Evolutionary conservation across 495 filamentous ascomycete genomes (phyloP), one percentile per base, ranked within the genome.

Genomic region (Evansstolkia leycettana): DNA sequence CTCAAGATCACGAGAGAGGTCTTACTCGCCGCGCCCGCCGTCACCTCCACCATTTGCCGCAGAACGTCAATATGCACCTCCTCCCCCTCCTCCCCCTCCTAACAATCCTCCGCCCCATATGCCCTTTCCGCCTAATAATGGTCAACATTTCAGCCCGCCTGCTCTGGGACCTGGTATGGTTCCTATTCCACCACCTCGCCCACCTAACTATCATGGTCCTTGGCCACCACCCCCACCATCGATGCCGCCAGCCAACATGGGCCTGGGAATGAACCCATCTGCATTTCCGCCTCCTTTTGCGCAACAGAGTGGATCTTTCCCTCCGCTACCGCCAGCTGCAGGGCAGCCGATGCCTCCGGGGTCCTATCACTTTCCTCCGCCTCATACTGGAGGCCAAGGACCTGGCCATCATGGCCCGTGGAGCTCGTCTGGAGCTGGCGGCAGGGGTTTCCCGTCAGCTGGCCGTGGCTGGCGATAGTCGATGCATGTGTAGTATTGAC

Each of bases 21-120:
- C 76, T 24, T 71, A 67, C 40, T 68, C 67, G 9, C 64, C 64
- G 7, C 57, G 40, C 7, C 41, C 52, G 38, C 47, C 42, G 27
- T 41, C 54, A 3, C 43, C 53, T 17, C 40, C 46, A 7, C 48
- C 48, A 48, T 40, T 59, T 37, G 32, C 50, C 17, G 8, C 8
- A 20, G 11, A 34, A 45, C 23, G 54, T 46, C 40, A 52, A 42
- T 31, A 47, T 37, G 38, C 47, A 30, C 31, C 48, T 39, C 43
- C 43, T 25, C 42, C 38, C 26, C 51, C 38, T 26, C 47, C 37
- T 10, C 37, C 42, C 30, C 33, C 31, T 34, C 42, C 41, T 35
- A 53, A 31, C 37, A 42, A 35, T 42, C 51, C 42, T 34, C 32
- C 31, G 51, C 46, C 25, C 38, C 43, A 50, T 35, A 40, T 37